These are phyloP conservation scores for Celoporthe dispersa DNA, from an alignment of 2,329 filamentous ascomycete genomes.

Conservation along the genomic window DNA sequence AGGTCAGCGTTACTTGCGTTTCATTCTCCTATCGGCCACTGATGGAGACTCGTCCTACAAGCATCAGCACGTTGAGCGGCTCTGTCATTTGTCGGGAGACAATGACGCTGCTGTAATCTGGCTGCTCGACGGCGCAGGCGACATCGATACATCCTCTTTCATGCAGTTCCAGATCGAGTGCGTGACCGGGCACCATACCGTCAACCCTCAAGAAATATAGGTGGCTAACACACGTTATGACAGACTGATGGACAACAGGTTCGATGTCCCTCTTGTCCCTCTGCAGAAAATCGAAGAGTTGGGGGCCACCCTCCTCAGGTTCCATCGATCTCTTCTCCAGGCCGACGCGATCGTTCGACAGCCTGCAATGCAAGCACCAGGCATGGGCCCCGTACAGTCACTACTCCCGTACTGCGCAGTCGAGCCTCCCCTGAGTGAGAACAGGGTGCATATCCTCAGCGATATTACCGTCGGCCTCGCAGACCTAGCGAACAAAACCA, in stretches of 20 bases:
- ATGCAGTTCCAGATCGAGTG: conserved; percentile 52
- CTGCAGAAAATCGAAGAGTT: conserved; percentile 43
- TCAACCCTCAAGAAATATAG: neutral
- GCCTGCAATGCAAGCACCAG: neutral
- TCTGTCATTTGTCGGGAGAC: conserved; percentile 47
- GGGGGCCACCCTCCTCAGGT: conserved; percentile 43
- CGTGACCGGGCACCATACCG: conserved; percentile 25
- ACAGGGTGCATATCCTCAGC: conserved; percentile 40
- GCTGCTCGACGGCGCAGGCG: conserved; percentile 42
- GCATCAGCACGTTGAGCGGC: conserved; percentile 43
- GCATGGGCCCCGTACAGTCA: conserved; percentile 27
- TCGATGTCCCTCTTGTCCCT: conserved; percentile 48
- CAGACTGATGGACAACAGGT: conserved; percentile 41
- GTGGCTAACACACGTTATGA: neutral
- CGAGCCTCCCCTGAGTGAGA: conserved; percentile 34
- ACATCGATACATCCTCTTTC: conserved; percentile 42
- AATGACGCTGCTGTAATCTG: conserved; percentile 49
- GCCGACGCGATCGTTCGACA: conserved; percentile 35
- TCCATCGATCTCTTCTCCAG: conserved; percentile 40
- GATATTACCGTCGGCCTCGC: conserved; percentile 38
- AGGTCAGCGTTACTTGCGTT: conserved; percentile 38
- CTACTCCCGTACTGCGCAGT: conserved; percentile 43
- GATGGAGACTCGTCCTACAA: conserved; percentile 40
- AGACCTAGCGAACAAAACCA: conserved; percentile 37
- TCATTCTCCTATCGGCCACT: conserved; percentile 46